Evolutionary conservation across 495 filamentous ascomycete species (phyloP), one percentile per base, ranked within the genome.

Genomic region (Podospora conica): DNA sequence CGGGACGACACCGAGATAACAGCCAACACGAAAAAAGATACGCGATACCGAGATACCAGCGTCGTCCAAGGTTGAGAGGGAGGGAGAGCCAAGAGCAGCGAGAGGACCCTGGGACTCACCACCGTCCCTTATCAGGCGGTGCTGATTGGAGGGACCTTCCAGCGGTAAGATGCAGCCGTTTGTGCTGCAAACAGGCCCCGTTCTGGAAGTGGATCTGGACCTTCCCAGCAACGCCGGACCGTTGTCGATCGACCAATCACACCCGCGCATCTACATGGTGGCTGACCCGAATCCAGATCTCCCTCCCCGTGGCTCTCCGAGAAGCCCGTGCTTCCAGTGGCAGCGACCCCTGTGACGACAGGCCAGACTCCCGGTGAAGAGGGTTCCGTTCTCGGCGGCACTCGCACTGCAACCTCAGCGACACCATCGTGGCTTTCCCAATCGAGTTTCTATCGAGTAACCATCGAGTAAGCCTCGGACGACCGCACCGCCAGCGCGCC

Each of bases 401-500:
- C n/a, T n/a, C n/a, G n/a, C n/a, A n/a, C 66, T 25, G 59, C 59
- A 60, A 66, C 48, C n/a, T n/a, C n/a, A 15, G 33, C 61, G 67
- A 72, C 59, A 67, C 67, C 70, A 70, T 74, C 66, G 66, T 59
- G 68, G 65, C 15, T 48, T 18, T 28, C 10, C 3, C 7, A 12
- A 54, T 66, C 15, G 70, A 71, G 72, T 77, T 77, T 74, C 68
- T 29, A 75, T 77, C 73, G 75, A 77, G 75, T 77, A 77, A 77
- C 61, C 28, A 70, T 75, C 73, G 71, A 74, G 74, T 75, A 75
- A 76, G 53, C 61, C 20, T 66, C 31, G 65, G 56, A 18, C 23
- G 58, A 63, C 28, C 7, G n/a, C 53, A 27, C 28, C 33, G 15
- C 53, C 64, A 63, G 23, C 7, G n/a, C 53, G 24, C 28, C 33